Percentiles rank a stretch among this genome's conserved stretches.
Evolutionary conservation across 495 filamentous ascomycete genomes (phyloP).

Genomic region (Daldinia bambusicola): DNA sequence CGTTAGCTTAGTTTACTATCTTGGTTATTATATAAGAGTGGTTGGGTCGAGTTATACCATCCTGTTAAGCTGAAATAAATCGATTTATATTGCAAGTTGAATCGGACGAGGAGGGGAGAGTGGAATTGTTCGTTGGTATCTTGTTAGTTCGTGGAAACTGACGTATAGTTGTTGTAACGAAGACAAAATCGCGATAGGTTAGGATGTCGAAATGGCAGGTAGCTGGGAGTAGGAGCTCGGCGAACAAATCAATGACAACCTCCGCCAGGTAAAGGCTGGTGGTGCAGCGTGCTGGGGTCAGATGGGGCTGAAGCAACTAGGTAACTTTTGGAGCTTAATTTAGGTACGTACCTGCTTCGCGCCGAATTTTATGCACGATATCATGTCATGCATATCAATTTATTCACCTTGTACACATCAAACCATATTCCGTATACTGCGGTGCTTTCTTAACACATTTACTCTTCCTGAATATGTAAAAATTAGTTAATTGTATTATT

Average conservation of each 20-base stretch:
- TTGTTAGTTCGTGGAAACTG: constrained; percentile 3
- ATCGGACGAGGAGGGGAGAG: not conserved
- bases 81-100: constrained; percentile 8
- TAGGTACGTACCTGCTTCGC: not conserved
- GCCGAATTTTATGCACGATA: not conserved
- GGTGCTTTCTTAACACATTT: not conserved
- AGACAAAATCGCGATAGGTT: constrained; percentile 23
- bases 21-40: not conserved
- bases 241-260: constrained; percentile 20
- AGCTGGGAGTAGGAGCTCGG: constrained; percentile 4
- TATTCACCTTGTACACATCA: not conserved
- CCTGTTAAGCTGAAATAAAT: constrained; percentile 56
- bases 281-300: constrained; percentile 11
- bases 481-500: not conserved
- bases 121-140: not conserved
- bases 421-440: not conserved
- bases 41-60: constrained; percentile 34
- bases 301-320: constrained; percentile 1
- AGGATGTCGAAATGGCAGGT: constrained; percentile 7
- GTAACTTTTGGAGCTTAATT: not conserved
- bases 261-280: constrained; percentile 25
- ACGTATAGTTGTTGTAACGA: constrained; percentile 8
- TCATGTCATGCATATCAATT: not conserved
- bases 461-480: not conserved
- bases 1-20: constrained; percentile 32